Evolutionary conservation across 768 basidiomycete genomes (phyloP), one percentile per base, ranked within the genome.

Genomic region (Postia placenta): DNA sequence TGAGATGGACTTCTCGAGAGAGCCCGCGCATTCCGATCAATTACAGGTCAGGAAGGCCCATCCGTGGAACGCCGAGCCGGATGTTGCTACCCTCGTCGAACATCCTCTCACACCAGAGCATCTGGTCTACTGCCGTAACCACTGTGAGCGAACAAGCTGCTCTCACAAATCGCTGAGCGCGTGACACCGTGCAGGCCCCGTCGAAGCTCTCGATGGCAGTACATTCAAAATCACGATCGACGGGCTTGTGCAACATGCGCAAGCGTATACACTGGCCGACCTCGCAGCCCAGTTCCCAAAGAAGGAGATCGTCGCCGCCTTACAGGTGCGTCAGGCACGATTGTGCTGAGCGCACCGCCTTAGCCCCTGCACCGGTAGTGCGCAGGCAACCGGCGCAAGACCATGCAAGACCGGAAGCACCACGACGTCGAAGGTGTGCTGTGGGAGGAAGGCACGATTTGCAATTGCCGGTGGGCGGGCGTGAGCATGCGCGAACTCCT

Each of bases 11-110:
- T 54, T 50, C 28, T 38, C 56, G 5, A 22, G 46, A 0, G 79
- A 83, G 67, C 78, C 76, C 6, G 50, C 63, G 0, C 79, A 76
- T 56, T 80, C 78, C 20, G 54, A 71, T 11, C 63, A 70, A 9
- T 70, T 82, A 24, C 54, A 67, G 41, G 62, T 80, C 9, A 74
- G 76, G 53, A 54, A 70, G 57, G 12, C 68, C 5, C 57, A 74
- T 6, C 86, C 85, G 2, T 80, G 79, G 68, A 88, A 88, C 59
- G 85, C 85, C 15, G 86, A 90, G 54, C 81, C 86, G 0, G 66
- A 71, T 1, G 73, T 73, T 4, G 62, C 72, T 30, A 71, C 74
- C 15, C 71, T 88, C 11, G 73, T 80, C 17, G 76, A 81, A 55
- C 81, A 81, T 57, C 60, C 72, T 5, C 51, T 78, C 49, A 87